Evolutionary conservation across 1,284 basidiomycete genomes (phyloP).

Genomic region (Stereum hirsutum): DNA sequence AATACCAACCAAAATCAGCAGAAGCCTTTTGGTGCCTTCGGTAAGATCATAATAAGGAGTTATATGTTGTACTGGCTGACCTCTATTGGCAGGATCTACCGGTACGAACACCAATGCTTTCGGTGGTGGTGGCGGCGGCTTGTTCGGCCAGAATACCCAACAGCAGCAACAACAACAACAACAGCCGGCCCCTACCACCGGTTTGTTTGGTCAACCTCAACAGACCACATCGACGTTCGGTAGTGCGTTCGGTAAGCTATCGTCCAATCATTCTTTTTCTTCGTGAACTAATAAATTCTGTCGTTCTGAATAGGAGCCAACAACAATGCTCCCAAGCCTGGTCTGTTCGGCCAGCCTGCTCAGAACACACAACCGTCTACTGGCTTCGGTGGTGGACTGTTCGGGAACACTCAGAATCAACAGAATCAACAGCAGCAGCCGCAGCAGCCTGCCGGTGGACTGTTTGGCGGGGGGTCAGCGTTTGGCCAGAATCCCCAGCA

Average conservation of each 20-base stretch:
- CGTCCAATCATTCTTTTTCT: not conserved
- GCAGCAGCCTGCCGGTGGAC: conserved; percentile 21
- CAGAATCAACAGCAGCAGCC: conserved; percentile 17
- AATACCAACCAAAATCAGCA: conserved; percentile 13
- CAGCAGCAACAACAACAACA: conserved; percentile 21
- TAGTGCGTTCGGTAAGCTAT: conserved; percentile 5
- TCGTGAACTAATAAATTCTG: not conserved
- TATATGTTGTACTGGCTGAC: too few relatives aligned
- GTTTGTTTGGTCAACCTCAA: conserved; percentile 33
- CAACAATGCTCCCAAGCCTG: conserved; percentile 32
- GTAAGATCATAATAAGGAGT: not conserved
- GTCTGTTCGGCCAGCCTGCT: conserved; percentile 19
- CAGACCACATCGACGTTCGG: conserved; percentile 23
- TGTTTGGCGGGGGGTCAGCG: conserved; percentile 27
- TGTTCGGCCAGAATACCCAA: conserved; percentile 38
- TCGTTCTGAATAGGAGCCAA: conserved; percentile 10
- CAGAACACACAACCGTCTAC: conserved; percentile 14
- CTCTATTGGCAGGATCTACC: too few relatives aligned
- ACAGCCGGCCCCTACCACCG: conserved; percentile 22
- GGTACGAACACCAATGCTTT: conserved; percentile 18
- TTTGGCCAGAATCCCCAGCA: conserved; percentile 32
- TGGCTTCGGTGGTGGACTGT: conserved; percentile 21
- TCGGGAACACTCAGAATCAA: conserved; percentile 25
- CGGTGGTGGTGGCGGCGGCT: conserved; percentile 19
- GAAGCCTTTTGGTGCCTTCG: conserved; percentile 20